Evolutionary conservation across 768 basidiomycete genomes (phyloP), one percentile per base, ranked within the genome.

Genomic region (Calocybe gangraenosa): DNA sequence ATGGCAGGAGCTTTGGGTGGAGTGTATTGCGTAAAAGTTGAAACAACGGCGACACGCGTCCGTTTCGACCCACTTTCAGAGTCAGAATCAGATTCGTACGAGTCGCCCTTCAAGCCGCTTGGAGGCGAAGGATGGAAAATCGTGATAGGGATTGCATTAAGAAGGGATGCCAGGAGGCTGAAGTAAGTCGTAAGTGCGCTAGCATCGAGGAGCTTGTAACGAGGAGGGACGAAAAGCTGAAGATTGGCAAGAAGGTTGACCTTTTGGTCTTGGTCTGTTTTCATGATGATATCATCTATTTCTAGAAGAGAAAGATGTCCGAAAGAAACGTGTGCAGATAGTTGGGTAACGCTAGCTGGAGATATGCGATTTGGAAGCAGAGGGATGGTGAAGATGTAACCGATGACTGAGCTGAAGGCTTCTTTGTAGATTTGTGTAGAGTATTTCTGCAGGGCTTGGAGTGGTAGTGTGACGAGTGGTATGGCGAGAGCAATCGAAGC

Each of bases 321-420:
- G 37, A 76, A 68, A 1, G 91, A 89, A 10, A 94, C 68, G 8
- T 72, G 68, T 13, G 79, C 69, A 13, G 85, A 81, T 32, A 97
- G 68, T 18, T 73, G 64, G 3, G 81, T 79, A 28, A 95, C 74
- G 17, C 79, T 73, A 0, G 66, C 61, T 17, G 82, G 68, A 28
- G 79, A 85, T 37, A 87, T 68, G 7, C 81, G 84, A 61, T 88
- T 85, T 1, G 90, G 91, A 0, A 97, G 73, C 0, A 91, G 66
- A 0, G 88, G 86, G 35, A 94, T 69, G 1, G 83, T 75, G 46
- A 95, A 69, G 44, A 94, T 78, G 48, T 68, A 62, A 13, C 67
- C 57, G 42, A 87, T 52, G 21, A 87, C 55, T 14, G 62, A 56
- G 22, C 62, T 51, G 13, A 84, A 56, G 34, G 69, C 60, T 28